Conservation (phyloP, 2,329 filamentous ascomycete species). For the Ophiostoma angusticollis region DNA sequence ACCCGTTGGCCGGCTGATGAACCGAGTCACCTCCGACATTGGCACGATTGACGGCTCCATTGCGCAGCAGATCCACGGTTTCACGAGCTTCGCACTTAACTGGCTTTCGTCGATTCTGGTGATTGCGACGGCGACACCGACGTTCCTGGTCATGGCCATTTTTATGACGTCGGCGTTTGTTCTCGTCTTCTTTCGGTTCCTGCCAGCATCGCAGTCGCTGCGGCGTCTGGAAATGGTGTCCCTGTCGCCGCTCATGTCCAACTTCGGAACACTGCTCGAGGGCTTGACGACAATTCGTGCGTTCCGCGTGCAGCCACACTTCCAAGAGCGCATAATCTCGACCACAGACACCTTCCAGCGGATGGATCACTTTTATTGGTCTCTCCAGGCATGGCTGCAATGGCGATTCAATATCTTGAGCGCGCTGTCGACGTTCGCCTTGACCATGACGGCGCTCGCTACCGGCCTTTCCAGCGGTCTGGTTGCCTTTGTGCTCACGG, state of each 20-base stretch:
- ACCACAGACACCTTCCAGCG: slow-evolving; percentile 84
- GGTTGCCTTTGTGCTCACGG: slow-evolving; percentile 70
- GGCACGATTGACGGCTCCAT: slow-evolving; percentile 82
- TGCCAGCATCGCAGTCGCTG: slow-evolving; percentile 73
- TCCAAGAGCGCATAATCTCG: slow-evolving; percentile 65
- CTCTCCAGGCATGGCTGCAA: slow-evolving; percentile 71
- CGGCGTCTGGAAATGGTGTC: slow-evolving; percentile 82
- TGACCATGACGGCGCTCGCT: slow-evolving; percentile 64
- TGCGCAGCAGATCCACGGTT: slow-evolving; percentile 56
- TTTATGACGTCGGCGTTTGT: slow-evolving; percentile 56
- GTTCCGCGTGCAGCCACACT: slow-evolving; percentile 64
- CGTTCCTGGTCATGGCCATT: slow-evolving; percentile 61
- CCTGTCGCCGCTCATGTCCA: slow-evolving; percentile 76
- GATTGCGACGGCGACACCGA: slow-evolving; percentile 65
- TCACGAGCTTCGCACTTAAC: slow-evolving; percentile 56
- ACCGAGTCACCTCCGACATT: slow-evolving; percentile 81
- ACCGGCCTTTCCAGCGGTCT: slow-evolving; percentile 64
- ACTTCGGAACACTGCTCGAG: slow-evolving; percentile 78
- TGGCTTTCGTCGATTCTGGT: slow-evolving; percentile 63
- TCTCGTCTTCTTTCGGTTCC: slow-evolving; percentile 60
- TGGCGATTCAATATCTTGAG: slow-evolving; percentile 66
- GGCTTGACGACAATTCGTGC: slow-evolving; percentile 79
- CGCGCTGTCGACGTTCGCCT: slow-evolving; percentile 56
- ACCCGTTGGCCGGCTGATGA: slow-evolving; percentile 81
- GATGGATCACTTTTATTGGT: slow-evolving; percentile 95